These are phyloP conservation scores for Ophiosphaerella narmari DNA, from an alignment of 2,329 filamentous ascomycete genomes.

Conservation along the genomic window DNA sequence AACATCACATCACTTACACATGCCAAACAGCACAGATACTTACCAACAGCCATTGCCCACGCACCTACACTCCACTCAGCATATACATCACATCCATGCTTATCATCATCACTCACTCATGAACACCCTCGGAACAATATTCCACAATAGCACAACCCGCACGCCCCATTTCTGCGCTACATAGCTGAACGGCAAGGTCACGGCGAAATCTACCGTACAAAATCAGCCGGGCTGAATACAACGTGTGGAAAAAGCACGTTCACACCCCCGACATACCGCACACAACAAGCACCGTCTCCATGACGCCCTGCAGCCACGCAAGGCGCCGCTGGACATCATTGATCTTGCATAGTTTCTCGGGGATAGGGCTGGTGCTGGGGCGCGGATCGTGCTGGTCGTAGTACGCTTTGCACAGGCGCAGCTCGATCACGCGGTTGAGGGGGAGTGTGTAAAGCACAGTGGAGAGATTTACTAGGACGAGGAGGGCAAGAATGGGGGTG, in stretches of 20 bases:
- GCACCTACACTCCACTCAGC: not conserved
- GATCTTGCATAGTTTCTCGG: conserved; percentile 60
- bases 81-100: no score
- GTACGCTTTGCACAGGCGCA: conserved; percentile 54
- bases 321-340: conserved; percentile 57
- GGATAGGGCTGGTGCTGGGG: conserved; percentile 50
- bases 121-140: conserved; percentile 36
- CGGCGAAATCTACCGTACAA: conserved; percentile 31
- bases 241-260: not conserved
- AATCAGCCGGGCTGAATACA: no score
- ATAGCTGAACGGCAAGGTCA: conserved; percentile 44
- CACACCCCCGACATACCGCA: conserved; percentile 32
- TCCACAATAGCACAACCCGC: conserved; percentile 36
- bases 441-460: conserved; percentile 43
- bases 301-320: conserved; percentile 58
- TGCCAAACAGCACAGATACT: conserved; percentile 6
- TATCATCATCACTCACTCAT: conserved; percentile 16
- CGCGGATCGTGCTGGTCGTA: conserved; percentile 50
- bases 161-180: conserved; percentile 38
- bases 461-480: conserved; percentile 41
- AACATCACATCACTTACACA: not conserved
- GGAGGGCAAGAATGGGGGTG: conserved; percentile 29
- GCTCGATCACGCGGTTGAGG: conserved; percentile 44
- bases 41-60: conserved; percentile 41
- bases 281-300: conserved; percentile 44